Percentiles rank a stretch among this genome's conserved stretches.
These are phyloP conservation scores for Colletotrichum abscissum DNA, from an alignment of 2,329 filamentous ascomycete species.

Conservation along the genomic window DNA sequence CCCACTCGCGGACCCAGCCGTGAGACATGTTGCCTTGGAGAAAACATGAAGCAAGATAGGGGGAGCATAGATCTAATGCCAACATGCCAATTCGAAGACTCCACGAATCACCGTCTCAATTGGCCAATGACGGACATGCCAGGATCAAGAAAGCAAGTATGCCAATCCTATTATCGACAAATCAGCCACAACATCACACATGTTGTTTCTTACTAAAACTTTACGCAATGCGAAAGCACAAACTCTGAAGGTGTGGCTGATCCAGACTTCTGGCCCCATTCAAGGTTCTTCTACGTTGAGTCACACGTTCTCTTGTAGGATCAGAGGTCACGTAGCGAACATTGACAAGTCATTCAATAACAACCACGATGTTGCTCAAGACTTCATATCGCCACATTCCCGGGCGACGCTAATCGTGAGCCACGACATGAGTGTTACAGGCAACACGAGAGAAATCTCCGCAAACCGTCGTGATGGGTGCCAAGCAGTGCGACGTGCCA, in stretches of 20 bases:
- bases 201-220: not conserved
- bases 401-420: not conserved
- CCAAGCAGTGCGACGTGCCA: not conserved
- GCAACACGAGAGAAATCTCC: constrained; percentile 1
- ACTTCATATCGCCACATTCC: not conserved
- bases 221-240: not conserved
- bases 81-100: not conserved
- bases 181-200: not conserved
- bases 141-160: not conserved
- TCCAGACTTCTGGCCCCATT: not conserved
- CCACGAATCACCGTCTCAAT: not conserved
- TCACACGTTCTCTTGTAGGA: not conserved
- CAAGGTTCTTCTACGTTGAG: not conserved
- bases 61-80: not conserved
- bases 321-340: not conserved
- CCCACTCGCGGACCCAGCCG: not conserved
- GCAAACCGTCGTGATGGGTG: not conserved
- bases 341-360: not conserved
- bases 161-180: not conserved
- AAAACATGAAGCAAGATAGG: not conserved
- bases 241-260: not conserved
- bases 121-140: not conserved
- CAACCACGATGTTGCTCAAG: not conserved
- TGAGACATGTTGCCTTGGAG: not conserved
- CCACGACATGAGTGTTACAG: not conserved